A percentile compares a stretch with the other conserved stretches of the same genome.
phyloP scores from a whole-genome alignment of 441 rosid species.

The Jatropha podagrica region DNA sequence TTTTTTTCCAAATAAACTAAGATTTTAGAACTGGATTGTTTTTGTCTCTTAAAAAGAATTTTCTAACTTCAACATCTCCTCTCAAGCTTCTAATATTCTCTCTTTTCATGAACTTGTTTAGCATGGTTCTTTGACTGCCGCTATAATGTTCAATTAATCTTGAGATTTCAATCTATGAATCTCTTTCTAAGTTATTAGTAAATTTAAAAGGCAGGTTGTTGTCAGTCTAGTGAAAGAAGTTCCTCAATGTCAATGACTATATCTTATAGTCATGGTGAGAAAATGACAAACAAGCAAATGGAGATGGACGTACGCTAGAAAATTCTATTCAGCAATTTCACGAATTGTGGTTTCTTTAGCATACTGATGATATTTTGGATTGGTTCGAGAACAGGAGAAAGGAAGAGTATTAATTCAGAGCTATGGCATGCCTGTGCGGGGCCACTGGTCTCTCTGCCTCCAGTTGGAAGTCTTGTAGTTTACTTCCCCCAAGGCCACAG shows the following conservation, averaged over 20 bases:
- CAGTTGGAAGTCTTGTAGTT: constrained; percentile 92
- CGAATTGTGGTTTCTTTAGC: not conserved
- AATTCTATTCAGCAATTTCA: not conserved
- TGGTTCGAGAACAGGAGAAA: constrained; percentile 58
- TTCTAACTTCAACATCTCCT: not conserved
- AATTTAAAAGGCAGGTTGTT: not conserved
- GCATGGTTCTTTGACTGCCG: not conserved
- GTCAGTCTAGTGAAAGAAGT: not conserved
- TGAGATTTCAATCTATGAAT: not conserved
- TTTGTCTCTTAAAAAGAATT: not conserved
- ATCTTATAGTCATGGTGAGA: not conserved
- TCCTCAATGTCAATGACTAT: not conserved
- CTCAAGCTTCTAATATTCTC: not conserved
- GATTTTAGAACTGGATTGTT: constrained; percentile 1
- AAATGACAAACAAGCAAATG: not conserved
- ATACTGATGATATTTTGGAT: constrained; percentile 29
- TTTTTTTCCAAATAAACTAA: constrained; percentile 7
- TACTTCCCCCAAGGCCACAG: constrained; percentile 99
- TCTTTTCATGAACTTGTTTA: constrained; percentile 1
- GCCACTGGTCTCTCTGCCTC: constrained; percentile 87
- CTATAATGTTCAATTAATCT: not conserved
- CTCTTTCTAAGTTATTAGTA: not conserved
- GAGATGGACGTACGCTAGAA: not conserved
- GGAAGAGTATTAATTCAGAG: constrained; percentile 79
- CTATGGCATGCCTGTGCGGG: constrained; percentile 99